A percentile compares a stretch with the other conserved stretches of the same genome.
Conservation (phyloP, 345 rosid genomes). For the Trapa incisa region DNA sequence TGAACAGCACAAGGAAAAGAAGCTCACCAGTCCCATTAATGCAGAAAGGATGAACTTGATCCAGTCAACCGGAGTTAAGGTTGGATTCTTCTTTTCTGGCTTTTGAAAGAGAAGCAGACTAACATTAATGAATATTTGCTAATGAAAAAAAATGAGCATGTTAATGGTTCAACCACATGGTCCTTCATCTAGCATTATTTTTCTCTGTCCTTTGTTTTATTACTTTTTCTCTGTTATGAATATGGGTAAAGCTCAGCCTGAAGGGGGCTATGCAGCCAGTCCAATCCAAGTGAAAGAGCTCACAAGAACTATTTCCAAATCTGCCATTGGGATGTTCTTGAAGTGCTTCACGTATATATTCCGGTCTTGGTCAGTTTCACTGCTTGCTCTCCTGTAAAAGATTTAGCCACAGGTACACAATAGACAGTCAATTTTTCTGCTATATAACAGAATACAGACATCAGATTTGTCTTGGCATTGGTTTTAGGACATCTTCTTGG, state of each 20-base stretch:
- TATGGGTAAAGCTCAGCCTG: not conserved
- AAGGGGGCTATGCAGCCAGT: not conserved
- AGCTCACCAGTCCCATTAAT: constrained; percentile 59
- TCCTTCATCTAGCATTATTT: not conserved
- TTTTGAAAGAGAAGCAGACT: constrained; percentile 15
- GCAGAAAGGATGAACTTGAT: constrained; percentile 69
- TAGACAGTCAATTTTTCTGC: not conserved
- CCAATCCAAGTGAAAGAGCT: constrained; percentile 13
- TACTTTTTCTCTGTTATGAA: not conserved
- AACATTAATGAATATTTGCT: not conserved
- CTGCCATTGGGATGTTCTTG: constrained; percentile 78
- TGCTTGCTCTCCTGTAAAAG: constrained; percentile 31
- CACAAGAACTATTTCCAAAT: constrained; percentile 85
- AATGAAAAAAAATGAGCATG: not conserved
- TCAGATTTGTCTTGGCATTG: not conserved
- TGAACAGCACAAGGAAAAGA: not conserved
- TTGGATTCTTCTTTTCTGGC: constrained; percentile 88
- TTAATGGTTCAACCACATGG: not conserved
- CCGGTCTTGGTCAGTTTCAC: constrained; percentile 29
- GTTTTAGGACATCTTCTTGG: too few relatives aligned
- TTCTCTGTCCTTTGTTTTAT: not conserved
- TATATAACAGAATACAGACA: not conserved
- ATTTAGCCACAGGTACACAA: not conserved
- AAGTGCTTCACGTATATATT: constrained; percentile 62
- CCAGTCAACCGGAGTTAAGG: constrained; percentile 87